These are phyloP conservation scores for Serendipita sp. DNA, from an alignment of 768 basidiomycete genomes.

Conservation along the genomic window DNA sequence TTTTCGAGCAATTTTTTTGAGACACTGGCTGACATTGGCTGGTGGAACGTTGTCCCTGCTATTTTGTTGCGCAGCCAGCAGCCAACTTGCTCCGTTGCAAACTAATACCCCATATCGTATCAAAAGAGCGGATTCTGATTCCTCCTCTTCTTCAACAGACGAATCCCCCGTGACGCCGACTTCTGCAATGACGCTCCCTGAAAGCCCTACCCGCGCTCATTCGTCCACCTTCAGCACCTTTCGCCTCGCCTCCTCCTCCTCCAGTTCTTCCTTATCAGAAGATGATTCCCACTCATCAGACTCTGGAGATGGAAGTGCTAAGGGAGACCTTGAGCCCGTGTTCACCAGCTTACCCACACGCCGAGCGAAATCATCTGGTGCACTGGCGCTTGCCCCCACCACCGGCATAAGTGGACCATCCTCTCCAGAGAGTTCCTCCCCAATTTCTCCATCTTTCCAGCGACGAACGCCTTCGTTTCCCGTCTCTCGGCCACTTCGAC, in stretches of 20 bases:
- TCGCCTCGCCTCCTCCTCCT: not conserved
- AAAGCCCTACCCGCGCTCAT: not conserved
- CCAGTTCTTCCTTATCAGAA: not conserved
- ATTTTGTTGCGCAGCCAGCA: not conserved
- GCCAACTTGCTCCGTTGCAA: not conserved
- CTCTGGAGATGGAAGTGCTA: not conserved
- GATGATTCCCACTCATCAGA: not conserved
- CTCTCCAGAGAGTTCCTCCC: constrained; percentile 11
- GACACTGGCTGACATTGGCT: not conserved
- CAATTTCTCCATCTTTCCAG: constrained; percentile 16
- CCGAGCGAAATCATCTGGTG: constrained; percentile 6
- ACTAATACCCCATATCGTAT: not conserved
- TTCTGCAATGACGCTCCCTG: not conserved
- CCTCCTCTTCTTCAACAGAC: not conserved
- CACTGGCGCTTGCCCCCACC: not conserved
- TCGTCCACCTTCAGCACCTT: not conserved
- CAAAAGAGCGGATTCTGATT: not conserved
- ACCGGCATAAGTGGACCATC: not conserved
- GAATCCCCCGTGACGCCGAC: not conserved
- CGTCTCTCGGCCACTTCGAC: constrained; percentile 57
- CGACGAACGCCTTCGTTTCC: constrained; percentile 41
- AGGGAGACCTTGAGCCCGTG: constrained; percentile 5
- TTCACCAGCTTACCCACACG: constrained; percentile 7
- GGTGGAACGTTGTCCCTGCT: not conserved
- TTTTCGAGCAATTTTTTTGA: not conserved